Evolutionary conservation across 2,329 filamentous ascomycete genomes (phyloP), one percentile per base, ranked within the genome.

Genomic region (Aspergillus pseudotamarii): DNA sequence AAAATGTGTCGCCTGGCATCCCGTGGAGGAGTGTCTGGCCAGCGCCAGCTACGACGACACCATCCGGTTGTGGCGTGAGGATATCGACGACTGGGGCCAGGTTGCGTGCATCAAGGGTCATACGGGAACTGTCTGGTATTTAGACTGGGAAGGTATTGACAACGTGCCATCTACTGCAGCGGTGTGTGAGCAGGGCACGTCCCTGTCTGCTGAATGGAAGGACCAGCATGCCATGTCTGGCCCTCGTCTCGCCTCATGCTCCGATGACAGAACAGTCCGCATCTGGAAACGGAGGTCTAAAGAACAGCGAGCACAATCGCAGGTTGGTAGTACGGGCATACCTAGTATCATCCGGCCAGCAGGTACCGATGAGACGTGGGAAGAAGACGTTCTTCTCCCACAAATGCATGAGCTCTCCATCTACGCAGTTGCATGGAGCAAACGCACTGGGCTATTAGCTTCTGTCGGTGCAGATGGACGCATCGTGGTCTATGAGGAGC

Each of bases 31-130:
- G 68, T 85, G 95, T 54, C 85, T 99, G 23, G 95, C 93, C 8
- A 95, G 91, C 73, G 90, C 88, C n/a, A 96, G 92, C 76, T 99
- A 99, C 77, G 95, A 99, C 74, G 91, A 98, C 75, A 95, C 91
- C 6, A 90, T 97, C 36, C 82, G 94, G 63, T 80, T 98, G 63
- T 98, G 94, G 89, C 87, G 91, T 54, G 94, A 97, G 80, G 94
- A 97, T 77, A 85, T 87, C 41, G 94, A 97, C 73, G 94, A 98
- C 76, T 99, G 95, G 95, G 91, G 91, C 12, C 96, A 94, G 73
- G 91, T 97, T 32, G 87, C 91, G 11, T 87, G 93, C 53, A 82
- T 98, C 30, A 87, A 90, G 69, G 93, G 91, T 0, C 94, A 98
- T 75, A 82, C 80, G 32, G 91, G 90, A 2, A 99, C 95, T 2